Conservation (phyloP, 2,329 filamentous ascomycete species). For the Zymoseptoria pseudotritici region DNA sequence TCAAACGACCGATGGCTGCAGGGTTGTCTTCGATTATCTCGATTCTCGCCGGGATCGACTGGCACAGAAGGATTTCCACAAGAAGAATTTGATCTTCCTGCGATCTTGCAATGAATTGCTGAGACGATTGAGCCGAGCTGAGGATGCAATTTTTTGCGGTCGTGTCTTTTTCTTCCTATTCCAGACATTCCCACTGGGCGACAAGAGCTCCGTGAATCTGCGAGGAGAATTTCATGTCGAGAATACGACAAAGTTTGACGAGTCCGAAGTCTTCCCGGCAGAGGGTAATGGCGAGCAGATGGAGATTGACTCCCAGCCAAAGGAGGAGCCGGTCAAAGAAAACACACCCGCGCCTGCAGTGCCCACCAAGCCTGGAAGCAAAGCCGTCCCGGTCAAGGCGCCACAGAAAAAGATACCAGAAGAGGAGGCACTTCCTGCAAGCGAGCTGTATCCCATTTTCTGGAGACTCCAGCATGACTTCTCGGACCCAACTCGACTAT, state of each 20-base stretch:
- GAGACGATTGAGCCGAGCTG: slow-evolving; percentile 85
- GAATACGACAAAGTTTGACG: slow-evolving; percentile 80
- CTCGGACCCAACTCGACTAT: slow-evolving; percentile 78
- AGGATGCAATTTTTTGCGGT: slow-evolving; percentile 95
- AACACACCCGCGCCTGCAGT: slow-evolving; percentile 18
- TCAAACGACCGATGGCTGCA: slow-evolving; percentile 86
- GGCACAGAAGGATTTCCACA: slow-evolving; percentile 68
- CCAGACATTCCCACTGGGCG: slow-evolving; percentile 91
- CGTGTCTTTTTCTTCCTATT: slow-evolving; percentile 98
- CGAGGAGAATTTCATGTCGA: slow-evolving; percentile 93
- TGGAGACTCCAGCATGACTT: slow-evolving; percentile 92
- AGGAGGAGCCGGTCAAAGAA: slow-evolving; percentile 8
- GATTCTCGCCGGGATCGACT: slow-evolving; percentile 88
- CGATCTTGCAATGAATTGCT: slow-evolving; percentile 91
- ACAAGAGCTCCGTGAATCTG: slow-evolving; percentile 95
- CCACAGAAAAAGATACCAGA: slow-evolving; percentile 28
- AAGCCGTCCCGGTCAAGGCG: slow-evolving; percentile 18
- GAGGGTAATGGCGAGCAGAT: slow-evolving; percentile 47
- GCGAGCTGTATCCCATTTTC: slow-evolving; percentile 79
- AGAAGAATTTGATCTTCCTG: slow-evolving; percentile 84
- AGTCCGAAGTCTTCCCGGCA: slow-evolving; percentile 22
- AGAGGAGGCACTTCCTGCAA: slow-evolving; percentile 52
- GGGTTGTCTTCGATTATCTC: slow-evolving; percentile 86
- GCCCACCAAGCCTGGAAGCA: slow-evolving; percentile 20
- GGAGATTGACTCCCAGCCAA: slow-evolving; percentile 51